Evolutionary conservation across 2,329 filamentous ascomycete species (phyloP).

Genomic region (Rutstroemia sp.): DNA sequence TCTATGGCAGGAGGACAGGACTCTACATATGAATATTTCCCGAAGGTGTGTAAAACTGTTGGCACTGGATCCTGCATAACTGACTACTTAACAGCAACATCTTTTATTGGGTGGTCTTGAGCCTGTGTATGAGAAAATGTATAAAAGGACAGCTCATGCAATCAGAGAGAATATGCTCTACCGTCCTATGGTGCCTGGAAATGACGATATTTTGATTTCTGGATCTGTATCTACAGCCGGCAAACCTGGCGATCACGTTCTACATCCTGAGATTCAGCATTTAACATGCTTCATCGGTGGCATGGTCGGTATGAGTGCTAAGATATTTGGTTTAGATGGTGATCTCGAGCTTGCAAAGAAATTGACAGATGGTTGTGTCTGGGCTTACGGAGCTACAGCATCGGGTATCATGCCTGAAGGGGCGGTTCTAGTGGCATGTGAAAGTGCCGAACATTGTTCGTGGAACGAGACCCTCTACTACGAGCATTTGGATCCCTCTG

Average conservation of each 20-base stretch:
- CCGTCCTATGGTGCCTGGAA: conserved; percentile 62
- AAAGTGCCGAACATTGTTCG: conserved; percentile 19
- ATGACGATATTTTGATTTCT: conserved; percentile 66
- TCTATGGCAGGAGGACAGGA: conserved; percentile 60
- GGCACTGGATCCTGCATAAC: background rate
- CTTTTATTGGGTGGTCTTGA: conserved; percentile 69
- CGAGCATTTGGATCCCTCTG: conserved; percentile 31
- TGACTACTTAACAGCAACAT: conserved; percentile 44
- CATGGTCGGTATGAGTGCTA: conserved; percentile 60
- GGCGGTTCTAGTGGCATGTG: conserved; percentile 42
- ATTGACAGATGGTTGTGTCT: conserved; percentile 62
- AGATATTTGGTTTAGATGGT: conserved; percentile 49
- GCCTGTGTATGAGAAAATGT: conserved; percentile 65
- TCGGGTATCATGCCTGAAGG: conserved; percentile 61
- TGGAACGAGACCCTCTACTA: conserved; percentile 28
- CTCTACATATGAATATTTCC: conserved; percentile 66
- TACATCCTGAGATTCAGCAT: conserved; percentile 38
- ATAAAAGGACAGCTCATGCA: conserved; percentile 59
- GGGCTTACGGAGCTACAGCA: conserved; percentile 55
- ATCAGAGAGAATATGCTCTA: conserved; percentile 70
- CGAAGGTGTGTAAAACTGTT: conserved; percentile 42
- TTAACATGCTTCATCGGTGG: conserved; percentile 63
- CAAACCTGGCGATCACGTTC: conserved; percentile 36
- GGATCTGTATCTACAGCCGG: conserved; percentile 49
- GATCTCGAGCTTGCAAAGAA: conserved; percentile 57